Percentiles rank a stretch among this genome's conserved stretches.
These are phyloP conservation scores for Cytospora paraplurivora DNA, from an alignment of 2,329 filamentous ascomycete genomes.

Conservation along the genomic window DNA sequence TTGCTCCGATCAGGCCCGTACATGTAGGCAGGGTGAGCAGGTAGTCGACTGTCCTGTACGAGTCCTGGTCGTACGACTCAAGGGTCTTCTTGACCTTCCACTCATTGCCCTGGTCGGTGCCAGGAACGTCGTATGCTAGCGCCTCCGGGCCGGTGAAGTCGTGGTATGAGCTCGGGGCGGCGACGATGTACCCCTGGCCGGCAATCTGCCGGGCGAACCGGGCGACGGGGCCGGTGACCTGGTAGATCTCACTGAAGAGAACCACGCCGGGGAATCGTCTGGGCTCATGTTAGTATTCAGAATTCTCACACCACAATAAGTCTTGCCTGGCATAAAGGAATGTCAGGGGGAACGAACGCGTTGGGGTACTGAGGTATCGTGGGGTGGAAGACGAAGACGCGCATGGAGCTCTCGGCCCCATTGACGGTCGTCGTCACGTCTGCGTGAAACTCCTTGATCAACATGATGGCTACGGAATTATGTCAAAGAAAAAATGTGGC, in stretches of 20 bases:
- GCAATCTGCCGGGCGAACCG: conserved; percentile 91
- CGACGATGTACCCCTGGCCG: conserved; percentile 90
- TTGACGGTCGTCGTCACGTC: conserved; percentile 55
- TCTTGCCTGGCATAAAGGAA: background rate
- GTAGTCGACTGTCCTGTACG: conserved; percentile 66
- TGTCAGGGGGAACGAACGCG: conserved; percentile 56
- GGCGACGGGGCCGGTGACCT: conserved; percentile 86
- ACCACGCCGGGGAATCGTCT: conserved; percentile 81
- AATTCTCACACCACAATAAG: too few relatives aligned
- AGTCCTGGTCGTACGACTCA: conserved; percentile 82
- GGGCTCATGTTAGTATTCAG: conserved; percentile 7
- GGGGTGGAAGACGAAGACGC: conserved; percentile 86
- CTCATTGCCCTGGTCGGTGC: conserved; percentile 84
- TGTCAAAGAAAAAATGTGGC: too few relatives aligned
- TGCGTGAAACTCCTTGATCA: conserved; percentile 55
- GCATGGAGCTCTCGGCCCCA: conserved; percentile 57
- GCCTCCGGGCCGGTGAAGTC: conserved; percentile 87
- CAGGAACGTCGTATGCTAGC: conserved; percentile 81
- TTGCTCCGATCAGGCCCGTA: conserved; percentile 76
- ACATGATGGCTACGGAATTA: conserved; percentile 43
- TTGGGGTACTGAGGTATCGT: conserved; percentile 82
- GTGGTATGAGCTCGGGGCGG: conserved; percentile 87
- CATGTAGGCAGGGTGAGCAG: conserved; percentile 75
- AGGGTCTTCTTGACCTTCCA: conserved; percentile 87
- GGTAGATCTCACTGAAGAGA: conserved; percentile 80